Base-by-base conservation (phyloP, 306 rosid species). In the Vigna radiata region DNA sequence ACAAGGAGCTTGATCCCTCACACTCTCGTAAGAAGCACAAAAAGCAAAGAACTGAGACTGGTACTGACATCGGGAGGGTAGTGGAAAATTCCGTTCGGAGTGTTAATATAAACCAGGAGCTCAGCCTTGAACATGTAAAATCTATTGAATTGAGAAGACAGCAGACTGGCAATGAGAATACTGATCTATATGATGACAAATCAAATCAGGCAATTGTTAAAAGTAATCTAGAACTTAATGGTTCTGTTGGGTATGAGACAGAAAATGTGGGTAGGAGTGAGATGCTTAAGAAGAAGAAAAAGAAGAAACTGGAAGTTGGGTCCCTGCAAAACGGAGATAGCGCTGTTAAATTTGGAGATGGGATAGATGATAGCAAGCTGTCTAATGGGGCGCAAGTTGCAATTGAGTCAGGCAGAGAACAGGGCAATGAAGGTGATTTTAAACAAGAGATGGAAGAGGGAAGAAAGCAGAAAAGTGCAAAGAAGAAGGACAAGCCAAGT, bases 241-340 rank as follows among this genome's bases (percentile, higher is more conserved):
- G 68, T 77, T 54, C 73, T n/a, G 7, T 80, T 56, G 72, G 17
- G 27, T 16, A 59, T 68, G 41, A n/a, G 29, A 29, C 14, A 0
- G 83, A 36, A 19, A 81, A 44, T 48, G 60, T 47, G 36, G 56
- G 52, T 79, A 52, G 25, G 6, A 53, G 15, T 56, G 77, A 77
- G 76, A 80, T 41, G 62, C 77, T 37, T 41, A 81, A 56, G 82
- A 82, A 79, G 80, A 82, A 79, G 77, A 85, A 68, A 47, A 62
- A 33, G 7, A 33, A 63, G 81, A 29, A 69, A 54, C 66, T 4
- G 1, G 79, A 66, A 47, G 55, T 66, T 49, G 59, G 29, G 31
- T 23, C 23, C 15, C 36, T 63, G 17, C 33, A 68, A 11, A 50
- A 68, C 31, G 54, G 33, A 31, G 72, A 77, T 48, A 52, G 15